Base-by-base conservation (phyloP, 2,329 filamentous ascomycete species). In the Penicillium sp. region DNA sequence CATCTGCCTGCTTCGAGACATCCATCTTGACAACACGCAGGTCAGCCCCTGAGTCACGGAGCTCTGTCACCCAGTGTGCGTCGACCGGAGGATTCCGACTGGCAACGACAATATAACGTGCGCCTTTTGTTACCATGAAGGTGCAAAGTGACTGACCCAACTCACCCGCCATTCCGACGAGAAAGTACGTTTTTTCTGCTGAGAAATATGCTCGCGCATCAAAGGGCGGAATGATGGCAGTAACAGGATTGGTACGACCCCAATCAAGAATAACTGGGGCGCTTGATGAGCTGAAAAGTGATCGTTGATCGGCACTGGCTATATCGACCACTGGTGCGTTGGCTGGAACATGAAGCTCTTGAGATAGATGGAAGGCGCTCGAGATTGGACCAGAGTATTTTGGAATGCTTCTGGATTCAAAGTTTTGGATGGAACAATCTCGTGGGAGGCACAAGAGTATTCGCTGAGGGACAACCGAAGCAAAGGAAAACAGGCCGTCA, bases 71-170 rank as follows among this genome's bases (percentile, higher is more conserved):
- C 23, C 53, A 60, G 3, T 32, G n/a, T 1, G 40, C 33, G 12
- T 49, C 21, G 2, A 64, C 37, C 5, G 56, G 59, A 2, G 65
- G 64, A 21, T 41, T 57, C 10, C 67, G 60, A 32, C 66, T 68
- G 4, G 63, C 56, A 8, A 69, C 29, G 3, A 61, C 56, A 13
- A 70, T 36, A 34, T 52, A 30, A 4, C 54, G 24, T 1, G 64
- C 66, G 6, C 66, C 66, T 23, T 58, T 49, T 2, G 39, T 24
- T n/a, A 63, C 41, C 66, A 69, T 67, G 60, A 58, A 70, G 7
- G 53, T 37, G 18, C 46, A 54, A 12, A 68, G 29, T 0, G 63
- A 67, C 9, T 52, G 52, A 3, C 67, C 67, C 8, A 68, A 33
- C 1, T 58, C 53, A 13, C 66, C 65, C 17, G 61, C 36, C 8